These are phyloP conservation scores for Megacollybia marginata DNA, from an alignment of 768 basidiomycete genomes.

Conservation along the genomic window DNA sequence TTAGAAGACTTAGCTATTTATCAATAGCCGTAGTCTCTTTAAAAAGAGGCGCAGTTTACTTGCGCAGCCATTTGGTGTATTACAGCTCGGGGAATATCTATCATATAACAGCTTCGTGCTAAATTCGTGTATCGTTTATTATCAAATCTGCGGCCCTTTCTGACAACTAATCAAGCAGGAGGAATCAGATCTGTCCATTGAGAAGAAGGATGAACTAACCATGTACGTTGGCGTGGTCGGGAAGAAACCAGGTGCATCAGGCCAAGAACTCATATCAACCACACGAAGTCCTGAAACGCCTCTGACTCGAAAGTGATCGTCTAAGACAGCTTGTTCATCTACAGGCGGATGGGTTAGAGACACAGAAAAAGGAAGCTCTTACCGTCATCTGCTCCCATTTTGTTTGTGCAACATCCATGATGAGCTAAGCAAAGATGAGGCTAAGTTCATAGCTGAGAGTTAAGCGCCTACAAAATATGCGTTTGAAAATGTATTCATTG, in stretches of 20 bases:
- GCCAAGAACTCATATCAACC: conserved; percentile 23
- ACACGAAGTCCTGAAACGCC: conserved; percentile 23
- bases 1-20: no score
- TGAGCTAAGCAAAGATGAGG: conserved; percentile 13
- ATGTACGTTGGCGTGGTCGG: conserved; percentile 23
- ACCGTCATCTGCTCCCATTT: conserved; percentile 20
- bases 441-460: neutral
- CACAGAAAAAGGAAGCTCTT: neutral
- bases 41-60: no score
- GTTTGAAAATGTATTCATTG: conserved; percentile 15
- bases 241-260: conserved; percentile 23
- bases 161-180: conserved; percentile 12
- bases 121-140: neutral
- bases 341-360: neutral
- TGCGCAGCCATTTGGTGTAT: no score
- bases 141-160: conserved; percentile 20
- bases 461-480: conserved; percentile 15
- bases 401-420: conserved; percentile 23
- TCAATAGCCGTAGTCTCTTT: no score
- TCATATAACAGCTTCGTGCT: no score
- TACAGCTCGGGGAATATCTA: no score
- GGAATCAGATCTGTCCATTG: neutral
- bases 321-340: conserved; percentile 23
- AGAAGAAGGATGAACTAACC: conserved; percentile 7
- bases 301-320: conserved; percentile 22